Percentiles rank a stretch among this genome's conserved stretches.
Evolutionary conservation across 257 asterid species (phyloP).

Genomic region (Lavandula angustifolia): DNA sequence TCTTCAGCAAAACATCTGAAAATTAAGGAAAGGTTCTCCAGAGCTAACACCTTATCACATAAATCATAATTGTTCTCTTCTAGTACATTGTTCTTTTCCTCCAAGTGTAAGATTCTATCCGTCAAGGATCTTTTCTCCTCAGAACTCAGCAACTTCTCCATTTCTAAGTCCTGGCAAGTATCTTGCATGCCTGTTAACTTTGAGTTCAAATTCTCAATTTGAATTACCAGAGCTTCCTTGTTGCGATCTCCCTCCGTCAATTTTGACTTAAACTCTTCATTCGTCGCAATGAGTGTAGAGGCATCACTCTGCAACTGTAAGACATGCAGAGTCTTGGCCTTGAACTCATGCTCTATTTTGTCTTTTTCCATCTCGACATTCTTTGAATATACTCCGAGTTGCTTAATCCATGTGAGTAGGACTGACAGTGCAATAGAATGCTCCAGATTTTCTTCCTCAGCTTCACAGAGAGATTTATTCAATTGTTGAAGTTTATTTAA

Average conservation of each 20-base stretch:
- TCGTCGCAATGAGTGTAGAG: slow-evolving; percentile 45
- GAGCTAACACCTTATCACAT: slow-evolving; percentile 48
- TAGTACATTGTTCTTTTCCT: slow-evolving; percentile 45
- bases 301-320: slow-evolving; percentile 48
- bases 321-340: slow-evolving; percentile 43
- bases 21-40: slow-evolving; percentile 53
- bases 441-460: slow-evolving; percentile 64
- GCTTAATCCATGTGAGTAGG: slow-evolving; percentile 61
- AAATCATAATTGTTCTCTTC: slow-evolving; percentile 62
- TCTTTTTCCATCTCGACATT: slow-evolving; percentile 52
- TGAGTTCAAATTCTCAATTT: slow-evolving; percentile 45
- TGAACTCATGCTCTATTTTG: slow-evolving; percentile 46
- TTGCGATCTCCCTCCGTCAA: slow-evolving; percentile 51
- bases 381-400: slow-evolving; percentile 46
- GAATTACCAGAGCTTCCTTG: slow-evolving; percentile 46
- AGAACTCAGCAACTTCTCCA: slow-evolving; percentile 42
- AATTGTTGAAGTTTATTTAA: slow-evolving; percentile 47
- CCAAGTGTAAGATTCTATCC: slow-evolving; percentile 43
- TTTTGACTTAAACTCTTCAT: slow-evolving; percentile 50
- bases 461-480: slow-evolving; percentile 43
- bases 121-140: slow-evolving; percentile 54
- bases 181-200: slow-evolving; percentile 45
- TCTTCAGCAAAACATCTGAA: slow-evolving; percentile 56
- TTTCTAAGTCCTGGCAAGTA: slow-evolving; percentile 45
- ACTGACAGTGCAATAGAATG: slow-evolving; percentile 53